Conservation (phyloP, 306 rosid genomes). For the Pueraria montana region DNA sequence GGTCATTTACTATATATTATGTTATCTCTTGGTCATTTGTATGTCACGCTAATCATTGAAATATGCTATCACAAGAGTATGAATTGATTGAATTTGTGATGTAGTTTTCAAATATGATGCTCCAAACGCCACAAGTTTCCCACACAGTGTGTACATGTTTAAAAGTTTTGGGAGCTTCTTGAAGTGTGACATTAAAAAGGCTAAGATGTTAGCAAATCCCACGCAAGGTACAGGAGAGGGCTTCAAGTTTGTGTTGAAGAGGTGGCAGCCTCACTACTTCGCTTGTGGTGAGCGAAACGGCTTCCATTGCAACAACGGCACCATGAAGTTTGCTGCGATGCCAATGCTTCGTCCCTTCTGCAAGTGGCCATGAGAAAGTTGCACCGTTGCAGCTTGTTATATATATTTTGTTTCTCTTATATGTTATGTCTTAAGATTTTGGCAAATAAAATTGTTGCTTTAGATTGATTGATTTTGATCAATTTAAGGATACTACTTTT, state of each 20-base stretch:
- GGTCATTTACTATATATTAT: no score
- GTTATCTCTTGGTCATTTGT: no score
- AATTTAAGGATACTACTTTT: no score
- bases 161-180: constrained; percentile 53
- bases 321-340: constrained; percentile 68
- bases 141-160: constrained; percentile 76
- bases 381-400: no score
- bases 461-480: no score
- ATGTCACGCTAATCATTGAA: no score
- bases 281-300: constrained; percentile 73
- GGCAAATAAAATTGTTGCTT: background rate
- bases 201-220: constrained; percentile 51
- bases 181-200: constrained; percentile 64
- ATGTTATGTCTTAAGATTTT: background rate
- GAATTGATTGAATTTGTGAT: background rate
- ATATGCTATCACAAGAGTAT: no score
- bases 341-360: constrained; percentile 61
- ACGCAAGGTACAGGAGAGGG: constrained; percentile 72
- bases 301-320: constrained; percentile 69
- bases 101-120: constrained; percentile 79
- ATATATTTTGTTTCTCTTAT: no score
- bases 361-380: constrained; percentile 44
- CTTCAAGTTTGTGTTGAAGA: constrained; percentile 61
- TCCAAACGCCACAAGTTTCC: constrained; percentile 55
- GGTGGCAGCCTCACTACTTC: constrained; percentile 70